These are phyloP conservation scores for Nemania sp. DNA, from an alignment of 2,329 filamentous ascomycete genomes.

Conservation along the genomic window DNA sequence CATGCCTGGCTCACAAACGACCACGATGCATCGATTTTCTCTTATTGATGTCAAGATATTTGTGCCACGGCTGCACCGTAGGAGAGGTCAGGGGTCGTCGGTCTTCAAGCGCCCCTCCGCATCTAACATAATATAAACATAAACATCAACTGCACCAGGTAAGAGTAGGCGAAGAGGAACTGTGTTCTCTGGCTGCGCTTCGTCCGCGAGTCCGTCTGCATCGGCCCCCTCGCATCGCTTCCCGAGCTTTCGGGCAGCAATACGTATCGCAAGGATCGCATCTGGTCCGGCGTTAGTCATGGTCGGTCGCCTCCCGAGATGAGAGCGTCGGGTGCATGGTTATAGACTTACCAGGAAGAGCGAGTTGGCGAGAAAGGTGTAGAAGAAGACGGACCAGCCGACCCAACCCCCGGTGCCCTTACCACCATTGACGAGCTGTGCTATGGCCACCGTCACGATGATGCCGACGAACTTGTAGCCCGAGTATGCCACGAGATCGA, in stretches of 20 bases:
- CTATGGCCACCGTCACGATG: slow-evolving; percentile 82
- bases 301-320: not conserved
- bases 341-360: slow-evolving; percentile 79
- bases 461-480: slow-evolving; percentile 99
- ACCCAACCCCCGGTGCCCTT: slow-evolving; percentile 85
- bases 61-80: not conserved
- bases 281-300: slow-evolving; percentile 52
- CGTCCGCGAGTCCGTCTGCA: slow-evolving; percentile 75
- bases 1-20: not conserved
- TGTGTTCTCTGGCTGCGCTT: slow-evolving; percentile 88
- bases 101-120: slow-evolving; percentile 33
- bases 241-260: slow-evolving; percentile 81
- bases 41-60: slow-evolving; percentile 2
- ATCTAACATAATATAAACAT: slow-evolving; percentile 74
- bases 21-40: not conserved
- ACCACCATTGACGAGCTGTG: slow-evolving; percentile 77
- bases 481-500: slow-evolving; percentile 93
- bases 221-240: slow-evolving; percentile 66
- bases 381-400: slow-evolving; percentile 86
- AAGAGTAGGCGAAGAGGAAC: slow-evolving; percentile 93
- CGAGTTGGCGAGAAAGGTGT: slow-evolving; percentile 92
- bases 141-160: slow-evolving; percentile 89
- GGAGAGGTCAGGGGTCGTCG: slow-evolving; percentile 1
- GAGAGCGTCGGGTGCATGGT: not conserved
- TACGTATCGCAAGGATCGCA: slow-evolving; percentile 94